A percentile compares a stretch with the other conserved stretches of the same genome.
phyloP scores from a whole-genome alignment of 73 alveolate genomes.

The Stentor roeselii region DNA sequence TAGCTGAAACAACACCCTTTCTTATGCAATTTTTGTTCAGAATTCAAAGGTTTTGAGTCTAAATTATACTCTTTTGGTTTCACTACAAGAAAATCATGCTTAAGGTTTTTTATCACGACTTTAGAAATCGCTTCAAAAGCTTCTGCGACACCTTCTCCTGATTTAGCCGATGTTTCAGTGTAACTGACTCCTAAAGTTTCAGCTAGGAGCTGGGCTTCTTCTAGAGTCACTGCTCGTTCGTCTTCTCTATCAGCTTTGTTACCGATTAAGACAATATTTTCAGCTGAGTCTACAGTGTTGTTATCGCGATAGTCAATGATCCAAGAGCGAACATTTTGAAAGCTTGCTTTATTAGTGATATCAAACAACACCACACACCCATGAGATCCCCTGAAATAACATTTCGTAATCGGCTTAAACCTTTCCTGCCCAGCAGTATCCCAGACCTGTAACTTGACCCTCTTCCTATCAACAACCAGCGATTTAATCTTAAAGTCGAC shows the following conservation, averaged over 20 bases:
- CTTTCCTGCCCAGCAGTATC: conserved; percentile 62
- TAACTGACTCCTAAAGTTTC: conserved; percentile 34
- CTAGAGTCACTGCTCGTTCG: conserved; percentile 38
- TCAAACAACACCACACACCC: conserved; percentile 68
- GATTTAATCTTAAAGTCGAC: conserved; percentile 24
- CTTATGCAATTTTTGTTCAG: too few relatives aligned
- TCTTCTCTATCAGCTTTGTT: conserved; percentile 47
- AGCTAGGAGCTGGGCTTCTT: conserved; percentile 47
- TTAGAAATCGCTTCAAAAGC: conserved; percentile 38
- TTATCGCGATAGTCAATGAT: conserved; percentile 33
- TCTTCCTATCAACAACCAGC: conserved; percentile 23
- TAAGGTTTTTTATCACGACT: not conserved
- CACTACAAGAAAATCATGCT: too few relatives aligned
- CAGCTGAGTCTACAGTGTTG: not conserved
- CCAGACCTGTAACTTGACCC: conserved; percentile 47
- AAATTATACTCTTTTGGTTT: too few relatives aligned
- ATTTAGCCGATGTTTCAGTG: conserved; percentile 57
- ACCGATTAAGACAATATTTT: conserved; percentile 49
- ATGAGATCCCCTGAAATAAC: conserved; percentile 62
- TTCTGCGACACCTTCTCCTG: conserved; percentile 48
- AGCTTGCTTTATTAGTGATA: conserved; percentile 49
- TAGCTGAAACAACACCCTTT: too few relatives aligned
- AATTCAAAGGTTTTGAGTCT: too few relatives aligned
- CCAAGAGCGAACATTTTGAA: conserved; percentile 44
- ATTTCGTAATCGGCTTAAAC: conserved; percentile 48